These are phyloP conservation scores for Chytriomyces sp. DNA, from an alignment of 192 early-diverging fungal species.

Conservation along the genomic window DNA sequence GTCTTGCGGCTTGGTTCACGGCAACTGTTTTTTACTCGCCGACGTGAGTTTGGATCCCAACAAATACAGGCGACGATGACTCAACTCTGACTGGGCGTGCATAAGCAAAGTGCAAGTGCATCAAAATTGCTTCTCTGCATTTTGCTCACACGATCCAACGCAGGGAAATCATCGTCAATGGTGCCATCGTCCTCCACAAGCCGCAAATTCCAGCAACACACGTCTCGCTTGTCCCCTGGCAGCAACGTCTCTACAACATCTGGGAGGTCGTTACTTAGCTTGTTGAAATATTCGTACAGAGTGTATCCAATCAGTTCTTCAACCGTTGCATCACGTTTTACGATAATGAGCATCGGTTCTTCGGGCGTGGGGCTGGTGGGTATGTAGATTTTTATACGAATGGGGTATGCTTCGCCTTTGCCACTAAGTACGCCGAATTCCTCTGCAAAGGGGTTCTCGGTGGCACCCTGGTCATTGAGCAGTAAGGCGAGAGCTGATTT, in stretches of 20 bases:
- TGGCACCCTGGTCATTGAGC: slow-evolving; percentile 37
- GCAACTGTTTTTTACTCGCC: slow-evolving; percentile 19
- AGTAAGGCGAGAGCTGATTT: slow-evolving; percentile 40
- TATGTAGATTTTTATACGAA: slow-evolving; percentile 45
- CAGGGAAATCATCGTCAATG: slow-evolving; percentile 97
- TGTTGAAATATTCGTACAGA: slow-evolving; percentile 83
- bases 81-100: slow-evolving; percentile 71
- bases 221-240: slow-evolving; percentile 61
- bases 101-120: slow-evolving; percentile 86
- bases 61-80: background rate
- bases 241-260: slow-evolving; percentile 66
- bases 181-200: slow-evolving; percentile 96
- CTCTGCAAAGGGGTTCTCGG: slow-evolving; percentile 48
- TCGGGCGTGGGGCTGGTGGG: slow-evolving; percentile 37
- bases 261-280: background rate
- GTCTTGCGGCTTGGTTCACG: slow-evolving; percentile 35
- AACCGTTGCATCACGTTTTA: slow-evolving; percentile 79
- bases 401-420: slow-evolving; percentile 45
- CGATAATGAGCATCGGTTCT: slow-evolving; percentile 61
- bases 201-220: slow-evolving; percentile 83
- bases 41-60: background rate
- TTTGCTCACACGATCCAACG: slow-evolving; percentile 82
- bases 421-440: slow-evolving; percentile 48
- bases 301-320: slow-evolving; percentile 94
- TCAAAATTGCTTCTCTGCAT: slow-evolving; percentile 87